These are phyloP conservation scores for Colletotrichum agaves DNA, from an alignment of 2,329 filamentous ascomycete species.

Conservation along the genomic window DNA sequence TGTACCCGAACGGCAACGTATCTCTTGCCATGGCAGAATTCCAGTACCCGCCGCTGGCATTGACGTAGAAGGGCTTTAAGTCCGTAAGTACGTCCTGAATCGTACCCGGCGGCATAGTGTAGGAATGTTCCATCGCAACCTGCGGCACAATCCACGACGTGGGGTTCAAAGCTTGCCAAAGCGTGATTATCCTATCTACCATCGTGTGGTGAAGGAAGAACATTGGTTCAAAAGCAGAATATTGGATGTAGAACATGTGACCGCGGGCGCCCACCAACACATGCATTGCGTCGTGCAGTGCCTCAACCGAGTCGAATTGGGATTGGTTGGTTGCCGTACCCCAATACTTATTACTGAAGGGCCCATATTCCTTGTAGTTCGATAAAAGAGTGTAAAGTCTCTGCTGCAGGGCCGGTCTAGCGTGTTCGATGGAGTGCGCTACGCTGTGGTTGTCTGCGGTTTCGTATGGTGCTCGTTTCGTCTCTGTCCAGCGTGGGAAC, in stretches of 20 bases:
- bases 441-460: slow-evolving; percentile 69
- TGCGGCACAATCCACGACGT: slow-evolving; percentile 72
- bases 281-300: slow-evolving; percentile 72
- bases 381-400: slow-evolving; percentile 76
- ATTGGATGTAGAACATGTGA: slow-evolving; percentile 76
- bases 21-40: slow-evolving; percentile 71
- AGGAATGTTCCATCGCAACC: slow-evolving; percentile 66
- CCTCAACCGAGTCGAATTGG: slow-evolving; percentile 72
- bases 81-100: slow-evolving; percentile 65
- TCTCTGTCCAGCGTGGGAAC: slow-evolving; percentile 70
- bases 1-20: slow-evolving; percentile 75
- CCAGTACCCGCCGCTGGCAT: slow-evolving; percentile 71
- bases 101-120: slow-evolving; percentile 65
- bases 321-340: slow-evolving; percentile 57
- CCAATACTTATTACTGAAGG: slow-evolving; percentile 77
- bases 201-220: slow-evolving; percentile 84
- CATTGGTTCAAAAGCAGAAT: slow-evolving; percentile 81
- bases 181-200: slow-evolving; percentile 78
- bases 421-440: slow-evolving; percentile 61
- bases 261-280: slow-evolving; percentile 68
- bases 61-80: slow-evolving; percentile 74
- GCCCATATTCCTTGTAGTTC: slow-evolving; percentile 73
- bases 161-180: slow-evolving; percentile 82
- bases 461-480: slow-evolving; percentile 44
- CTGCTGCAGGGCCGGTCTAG: slow-evolving; percentile 63